phyloP scores from a whole-genome alignment of 2,329 filamentous ascomycete genomes.

The Cladorrhinum sp. region DNA sequence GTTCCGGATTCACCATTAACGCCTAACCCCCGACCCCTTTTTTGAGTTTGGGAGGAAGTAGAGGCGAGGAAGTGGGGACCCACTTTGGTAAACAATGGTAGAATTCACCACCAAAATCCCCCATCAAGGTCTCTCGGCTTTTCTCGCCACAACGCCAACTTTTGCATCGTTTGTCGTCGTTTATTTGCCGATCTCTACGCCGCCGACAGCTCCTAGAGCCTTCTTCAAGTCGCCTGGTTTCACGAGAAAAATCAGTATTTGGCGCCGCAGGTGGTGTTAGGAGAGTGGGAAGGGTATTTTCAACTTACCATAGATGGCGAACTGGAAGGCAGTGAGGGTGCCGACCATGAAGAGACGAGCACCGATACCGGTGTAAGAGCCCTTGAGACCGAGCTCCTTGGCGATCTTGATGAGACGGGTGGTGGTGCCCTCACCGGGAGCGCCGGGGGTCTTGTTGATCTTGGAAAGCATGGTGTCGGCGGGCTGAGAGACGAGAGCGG shows the following conservation, averaged over 20 bases:
- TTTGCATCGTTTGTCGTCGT: background rate
- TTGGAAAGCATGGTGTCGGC: conserved; percentile 84
- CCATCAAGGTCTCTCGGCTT: background rate
- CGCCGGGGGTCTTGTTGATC: conserved; percentile 85
- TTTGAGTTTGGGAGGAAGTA: background rate
- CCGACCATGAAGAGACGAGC: conserved; percentile 57
- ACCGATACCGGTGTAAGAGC: conserved; percentile 72
- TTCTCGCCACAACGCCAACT: background rate
- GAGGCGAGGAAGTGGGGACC: background rate
- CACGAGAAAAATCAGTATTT: background rate
- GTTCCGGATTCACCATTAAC: background rate
- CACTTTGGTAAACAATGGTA: background rate
- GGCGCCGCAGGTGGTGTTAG: background rate
- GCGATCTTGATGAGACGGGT: conserved; percentile 76
- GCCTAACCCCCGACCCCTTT: background rate
- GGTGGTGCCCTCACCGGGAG: conserved; percentile 73
- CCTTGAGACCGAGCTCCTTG: conserved; percentile 71
- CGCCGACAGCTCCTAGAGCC: conserved; percentile 66
- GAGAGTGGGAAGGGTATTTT: background rate
- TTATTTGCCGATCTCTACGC: conserved; percentile 65
- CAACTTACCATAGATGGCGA: conserved; percentile 70
- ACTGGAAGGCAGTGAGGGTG: conserved; percentile 69
- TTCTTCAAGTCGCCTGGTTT: conserved; percentile 57
- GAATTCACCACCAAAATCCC: conserved; percentile 14
- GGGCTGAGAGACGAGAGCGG: conserved; percentile 76